A percentile compares a stretch with the other conserved stretches of the same genome.
Evolutionary conservation across 176 grass and related monocot genomes (phyloP).

Genomic region (Hordeum marinum): DNA sequence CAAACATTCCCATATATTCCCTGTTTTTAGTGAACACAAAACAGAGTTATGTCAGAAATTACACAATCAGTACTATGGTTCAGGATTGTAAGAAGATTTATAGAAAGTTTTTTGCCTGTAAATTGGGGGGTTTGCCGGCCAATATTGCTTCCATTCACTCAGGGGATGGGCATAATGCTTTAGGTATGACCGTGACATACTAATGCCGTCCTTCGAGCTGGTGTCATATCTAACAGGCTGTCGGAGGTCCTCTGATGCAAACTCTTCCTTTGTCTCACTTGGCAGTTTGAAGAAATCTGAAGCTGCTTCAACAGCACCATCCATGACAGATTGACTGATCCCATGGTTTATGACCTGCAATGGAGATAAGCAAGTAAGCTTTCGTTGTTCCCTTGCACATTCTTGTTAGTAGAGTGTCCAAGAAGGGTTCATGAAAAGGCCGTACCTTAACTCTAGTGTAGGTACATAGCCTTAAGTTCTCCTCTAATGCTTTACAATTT

Average conservation of each 20-base stretch:
- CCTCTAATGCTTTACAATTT: not conserved
- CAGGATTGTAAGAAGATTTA: not conserved
- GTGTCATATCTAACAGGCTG: slow-evolving; percentile 54
- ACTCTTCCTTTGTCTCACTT: slow-evolving; percentile 40
- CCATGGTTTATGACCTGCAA: slow-evolving; percentile 79
- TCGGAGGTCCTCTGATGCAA: slow-evolving; percentile 49
- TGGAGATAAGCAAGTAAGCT: not conserved
- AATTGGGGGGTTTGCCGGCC: slow-evolving; percentile 44
- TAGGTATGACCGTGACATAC: slow-evolving; percentile 43
- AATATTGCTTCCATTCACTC: slow-evolving; percentile 44
- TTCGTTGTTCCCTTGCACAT: not conserved
- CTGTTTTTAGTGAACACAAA: slow-evolving; percentile 29
- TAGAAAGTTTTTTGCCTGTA: slow-evolving; percentile 42
- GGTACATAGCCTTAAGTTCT: not conserved
- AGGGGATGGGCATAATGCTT: slow-evolving; percentile 79
- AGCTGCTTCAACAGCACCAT: slow-evolving; percentile 53
- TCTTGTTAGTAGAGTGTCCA: not conserved
- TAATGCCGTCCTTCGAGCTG: slow-evolving; percentile 40
- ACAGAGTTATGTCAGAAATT: not conserved
- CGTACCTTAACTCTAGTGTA: not conserved
- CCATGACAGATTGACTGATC: slow-evolving; percentile 56
- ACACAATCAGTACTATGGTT: not conserved
- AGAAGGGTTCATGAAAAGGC: not conserved
- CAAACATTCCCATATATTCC: slow-evolving; percentile 50
- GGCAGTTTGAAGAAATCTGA: slow-evolving; percentile 62